Evolutionary conservation across 1,139 yeast genomes (phyloP), one percentile per base, ranked within the genome.

Genomic region (Saccharomyces pastorianus): DNA sequence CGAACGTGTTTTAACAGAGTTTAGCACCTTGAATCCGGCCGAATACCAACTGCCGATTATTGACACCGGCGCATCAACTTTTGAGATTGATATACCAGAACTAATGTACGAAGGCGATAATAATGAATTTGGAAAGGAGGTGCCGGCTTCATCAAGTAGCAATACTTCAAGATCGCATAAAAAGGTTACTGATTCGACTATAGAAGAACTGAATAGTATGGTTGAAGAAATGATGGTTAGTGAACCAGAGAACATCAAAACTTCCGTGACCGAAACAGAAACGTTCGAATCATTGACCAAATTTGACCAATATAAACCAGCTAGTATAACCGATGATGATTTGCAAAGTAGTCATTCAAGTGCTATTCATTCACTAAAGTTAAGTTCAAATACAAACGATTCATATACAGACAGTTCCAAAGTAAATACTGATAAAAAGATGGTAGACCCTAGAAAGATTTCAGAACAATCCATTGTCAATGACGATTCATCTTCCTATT

Each of bases 161-260:
- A 31, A 27, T 20, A n/a, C 13, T 46, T n/a, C 4, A 42, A 13
- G 31, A 25, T 29, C 46, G 1, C 13, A 14, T 27, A 23, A 41
- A 41, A 32, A 38, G 20, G 25, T 58, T 8, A 56, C 59, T 9
- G 59, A 59, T 11, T 58, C 58, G 34, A 61, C 66, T 2, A 58
- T 65, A 34, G 64, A 64, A 28, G 69, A 66, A 32, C 34, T 67
- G 47, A 64, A 57, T 28, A 64, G 59, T 26, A 67, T 71, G 72
- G 72, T 72, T n/a, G 73, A 70, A 49, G 62, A 69, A 27, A 63
- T 72, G 65, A 63, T 70, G 41, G 41, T 65, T 1, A 64, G 62
- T 49, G 66, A 64, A 38, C 59, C 32, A 49, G 59, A 55, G 7
- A 61, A 61, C 17, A 54, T 52, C 13, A 56, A 53, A 6, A 55